Conservation (phyloP, 805 yeast species). For the Candida patagonica region DNA sequence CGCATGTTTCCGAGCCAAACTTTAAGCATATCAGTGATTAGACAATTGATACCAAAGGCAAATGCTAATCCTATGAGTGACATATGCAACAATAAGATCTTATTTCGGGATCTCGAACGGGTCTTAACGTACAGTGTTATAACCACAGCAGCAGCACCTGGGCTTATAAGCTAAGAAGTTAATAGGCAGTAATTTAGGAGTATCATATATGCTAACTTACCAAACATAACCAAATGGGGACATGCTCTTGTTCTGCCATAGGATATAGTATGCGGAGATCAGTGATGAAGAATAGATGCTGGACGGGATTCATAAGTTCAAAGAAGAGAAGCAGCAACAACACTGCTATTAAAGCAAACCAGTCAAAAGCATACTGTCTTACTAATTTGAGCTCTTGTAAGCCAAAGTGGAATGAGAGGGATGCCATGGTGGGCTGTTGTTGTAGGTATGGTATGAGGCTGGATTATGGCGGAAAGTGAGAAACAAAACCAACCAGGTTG, state of each 20-base stretch:
- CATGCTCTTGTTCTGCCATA: conserved; percentile 63
- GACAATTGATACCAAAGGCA: conserved; percentile 48
- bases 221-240: conserved; percentile 46
- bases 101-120: conserved; percentile 16
- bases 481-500: too few species aligned
- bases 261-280: conserved; percentile 80
- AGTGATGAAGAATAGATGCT: conserved; percentile 66
- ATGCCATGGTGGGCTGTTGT: conserved; percentile 3
- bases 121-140: conserved; percentile 21
- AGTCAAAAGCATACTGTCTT: conserved; percentile 11
- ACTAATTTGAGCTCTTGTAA: conserved; percentile 1
- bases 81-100: conserved; percentile 44
- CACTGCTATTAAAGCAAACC: conserved; percentile 9
- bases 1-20: conserved; percentile 83
- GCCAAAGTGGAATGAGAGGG: neutral
- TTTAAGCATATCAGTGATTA: conserved; percentile 66
- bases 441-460: too few species aligned
- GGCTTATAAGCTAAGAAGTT: conserved; percentile 14
- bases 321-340: conserved; percentile 6
- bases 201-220: conserved; percentile 17
- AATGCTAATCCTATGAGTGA: conserved; percentile 59
- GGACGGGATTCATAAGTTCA: conserved; percentile 44
- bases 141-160: conserved; percentile 17
- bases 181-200: conserved; percentile 29
- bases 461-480: too few species aligned